phyloP scores from a whole-genome alignment of 1,284 basidiomycete species.

The Boletellus sp. region DNA sequence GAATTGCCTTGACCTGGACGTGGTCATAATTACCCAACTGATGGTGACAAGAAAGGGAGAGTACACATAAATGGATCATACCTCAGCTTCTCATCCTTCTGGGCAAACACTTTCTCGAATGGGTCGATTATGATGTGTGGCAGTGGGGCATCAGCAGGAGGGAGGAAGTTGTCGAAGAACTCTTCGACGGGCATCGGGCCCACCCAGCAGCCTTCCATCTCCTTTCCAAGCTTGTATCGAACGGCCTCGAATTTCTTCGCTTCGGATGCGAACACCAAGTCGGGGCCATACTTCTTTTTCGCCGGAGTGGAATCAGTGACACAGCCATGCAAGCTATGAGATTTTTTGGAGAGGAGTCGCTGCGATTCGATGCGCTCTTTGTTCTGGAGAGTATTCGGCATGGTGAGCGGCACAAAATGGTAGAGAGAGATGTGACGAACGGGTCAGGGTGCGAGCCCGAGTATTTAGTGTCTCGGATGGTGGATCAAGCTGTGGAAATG shows the following conservation, averaged over 20 bases:
- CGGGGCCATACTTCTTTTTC: no score
- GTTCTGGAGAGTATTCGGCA: no score
- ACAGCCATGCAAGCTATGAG: no score
- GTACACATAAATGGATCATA: slow-evolving; percentile 3
- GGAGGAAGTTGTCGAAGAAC: background rate
- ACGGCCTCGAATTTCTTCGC: background rate
- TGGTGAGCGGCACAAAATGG: no score
- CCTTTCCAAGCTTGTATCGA: background rate
- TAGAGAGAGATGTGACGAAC: no score
- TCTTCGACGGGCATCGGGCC: background rate
- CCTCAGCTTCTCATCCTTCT: background rate
- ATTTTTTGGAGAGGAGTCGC: no score
- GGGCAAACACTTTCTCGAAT: background rate
- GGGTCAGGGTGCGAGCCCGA: no score
- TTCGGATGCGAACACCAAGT: background rate
- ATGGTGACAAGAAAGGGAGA: no score
- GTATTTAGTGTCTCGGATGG: no score
- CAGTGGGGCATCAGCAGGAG: background rate
- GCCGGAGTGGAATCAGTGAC: no score
- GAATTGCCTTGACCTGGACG: background rate
- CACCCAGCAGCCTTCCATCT: background rate
- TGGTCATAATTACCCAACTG: background rate
- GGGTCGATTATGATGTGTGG: background rate
- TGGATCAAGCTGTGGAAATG: no score
- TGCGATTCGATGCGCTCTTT: no score